A percentile compares a stretch with the other conserved stretches of the same genome.
phyloP scores from a whole-genome alignment of 768 basidiomycete genomes.

The Tulasnella sp. region DNA sequence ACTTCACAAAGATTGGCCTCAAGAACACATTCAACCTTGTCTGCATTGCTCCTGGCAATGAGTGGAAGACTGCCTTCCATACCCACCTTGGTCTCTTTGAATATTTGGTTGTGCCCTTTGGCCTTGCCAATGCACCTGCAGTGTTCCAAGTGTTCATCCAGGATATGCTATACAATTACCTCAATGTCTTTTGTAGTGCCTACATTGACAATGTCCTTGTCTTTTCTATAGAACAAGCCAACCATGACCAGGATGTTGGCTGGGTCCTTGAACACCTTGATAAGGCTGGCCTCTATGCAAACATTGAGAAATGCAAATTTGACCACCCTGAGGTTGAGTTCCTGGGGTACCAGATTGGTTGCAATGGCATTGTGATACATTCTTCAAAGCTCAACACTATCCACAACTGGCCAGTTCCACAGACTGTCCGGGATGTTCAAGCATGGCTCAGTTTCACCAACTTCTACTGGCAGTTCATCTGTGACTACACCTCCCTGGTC shows the following conservation, averaged over 20 bases:
- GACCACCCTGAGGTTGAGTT: constrained; percentile 12
- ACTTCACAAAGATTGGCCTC: constrained; percentile 8
- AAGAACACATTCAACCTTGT: constrained; percentile 8
- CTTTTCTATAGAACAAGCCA: constrained; percentile 7
- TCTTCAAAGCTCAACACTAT: constrained; percentile 21
- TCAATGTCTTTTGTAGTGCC: constrained; percentile 15
- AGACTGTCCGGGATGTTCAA: constrained; percentile 19
- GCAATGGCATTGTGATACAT: constrained; percentile 20
- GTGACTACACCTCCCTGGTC: constrained; percentile 19
- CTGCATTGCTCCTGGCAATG: no score
- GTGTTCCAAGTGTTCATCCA: constrained; percentile 20
- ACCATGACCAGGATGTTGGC: constrained; percentile 18
- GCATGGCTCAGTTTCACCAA: constrained; percentile 22
- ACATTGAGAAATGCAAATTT: constrained; percentile 21
- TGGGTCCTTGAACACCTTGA: constrained; percentile 18
- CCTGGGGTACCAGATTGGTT: constrained; percentile 18
- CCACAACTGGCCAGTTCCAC: constrained; percentile 21
- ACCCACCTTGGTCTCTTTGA: background rate
- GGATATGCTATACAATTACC: constrained; percentile 16
- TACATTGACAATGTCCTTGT: constrained; percentile 23
- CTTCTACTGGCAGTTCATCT: constrained; percentile 23
- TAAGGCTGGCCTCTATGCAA: constrained; percentile 17
- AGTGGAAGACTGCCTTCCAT: constrained; percentile 14
- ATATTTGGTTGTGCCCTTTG: constrained; percentile 3
- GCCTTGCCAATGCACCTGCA: no score